phyloP scores from a whole-genome alignment of 495 filamentous ascomycete species.

The Aspergillus haitiensis region DNA sequence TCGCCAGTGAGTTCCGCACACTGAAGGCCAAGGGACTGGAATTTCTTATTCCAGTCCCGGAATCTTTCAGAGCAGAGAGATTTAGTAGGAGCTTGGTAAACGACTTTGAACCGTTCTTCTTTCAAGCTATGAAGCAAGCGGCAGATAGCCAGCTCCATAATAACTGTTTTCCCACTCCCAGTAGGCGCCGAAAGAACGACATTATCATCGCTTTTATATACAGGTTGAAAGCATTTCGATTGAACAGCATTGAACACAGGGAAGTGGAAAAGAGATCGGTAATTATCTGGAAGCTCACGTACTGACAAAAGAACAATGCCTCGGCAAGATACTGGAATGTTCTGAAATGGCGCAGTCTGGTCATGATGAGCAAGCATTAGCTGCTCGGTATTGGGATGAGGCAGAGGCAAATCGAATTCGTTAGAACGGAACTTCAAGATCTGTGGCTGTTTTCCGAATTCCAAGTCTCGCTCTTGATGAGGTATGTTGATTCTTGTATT shows the following conservation, averaged over 20 bases:
- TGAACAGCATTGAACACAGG: conserved; percentile 89
- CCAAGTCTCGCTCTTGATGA: not conserved
- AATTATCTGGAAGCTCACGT: conserved; percentile 71
- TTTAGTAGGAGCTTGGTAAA: conserved; percentile 95
- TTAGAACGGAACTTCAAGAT: conserved; percentile 9
- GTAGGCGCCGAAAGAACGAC: conserved; percentile 88
- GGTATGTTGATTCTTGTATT: conserved; percentile 4
- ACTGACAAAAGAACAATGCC: conserved; percentile 75
- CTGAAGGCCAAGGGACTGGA: conserved; percentile 67
- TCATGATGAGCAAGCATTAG: not conserved
- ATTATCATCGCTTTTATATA: conserved; percentile 77
- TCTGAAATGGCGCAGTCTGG: conserved; percentile 22
- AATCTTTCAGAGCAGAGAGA: conserved; percentile 83
- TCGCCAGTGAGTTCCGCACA: conserved; percentile 93
- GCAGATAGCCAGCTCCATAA: conserved; percentile 92
- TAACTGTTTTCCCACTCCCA: conserved; percentile 88
- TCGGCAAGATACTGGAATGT: conserved; percentile 48
- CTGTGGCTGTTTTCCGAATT: not conserved
- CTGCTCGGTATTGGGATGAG: not conserved
- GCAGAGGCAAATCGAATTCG: not conserved
- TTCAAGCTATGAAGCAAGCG: conserved; percentile 62
- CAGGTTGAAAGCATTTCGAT: conserved; percentile 75
- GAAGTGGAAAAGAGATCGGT: conserved; percentile 75
- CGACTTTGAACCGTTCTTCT: conserved; percentile 79
- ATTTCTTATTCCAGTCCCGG: conserved; percentile 85